Evolutionary conservation across 306 rosid species (phyloP).

Genomic region (Inga leiocalycina): DNA sequence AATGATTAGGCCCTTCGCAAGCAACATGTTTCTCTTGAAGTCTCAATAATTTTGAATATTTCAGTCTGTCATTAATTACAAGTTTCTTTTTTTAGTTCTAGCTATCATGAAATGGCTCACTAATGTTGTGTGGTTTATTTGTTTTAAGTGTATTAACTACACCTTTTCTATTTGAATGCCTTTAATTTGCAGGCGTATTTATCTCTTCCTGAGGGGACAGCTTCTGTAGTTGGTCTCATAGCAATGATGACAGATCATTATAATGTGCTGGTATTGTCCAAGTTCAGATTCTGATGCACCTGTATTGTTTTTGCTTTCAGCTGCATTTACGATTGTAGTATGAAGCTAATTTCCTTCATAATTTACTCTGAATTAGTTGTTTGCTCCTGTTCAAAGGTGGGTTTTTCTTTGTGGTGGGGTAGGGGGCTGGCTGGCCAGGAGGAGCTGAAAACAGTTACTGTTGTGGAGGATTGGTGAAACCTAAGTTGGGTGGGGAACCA

Average conservation of each 20-base stretch:
- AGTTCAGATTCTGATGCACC: slow-evolving; percentile 15
- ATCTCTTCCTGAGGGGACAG: slow-evolving; percentile 80
- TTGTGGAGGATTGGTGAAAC: not conserved
- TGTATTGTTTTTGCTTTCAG: slow-evolving; percentile 13
- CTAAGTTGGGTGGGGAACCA: not conserved
- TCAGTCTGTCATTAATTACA: slow-evolving; percentile 10
- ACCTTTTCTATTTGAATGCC: slow-evolving; percentile 18
- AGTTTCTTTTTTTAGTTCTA: slow-evolving; percentile 16
- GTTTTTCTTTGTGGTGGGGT: not conserved
- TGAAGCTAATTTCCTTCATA: not conserved
- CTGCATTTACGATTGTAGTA: not conserved
- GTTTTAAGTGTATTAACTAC: slow-evolving; percentile 7
- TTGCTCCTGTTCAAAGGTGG: not conserved
- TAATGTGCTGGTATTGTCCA: slow-evolving; percentile 61
- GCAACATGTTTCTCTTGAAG: not conserved
- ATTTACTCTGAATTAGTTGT: not conserved
- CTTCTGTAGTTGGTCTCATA: slow-evolving; percentile 77
- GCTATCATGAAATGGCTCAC: slow-evolving; percentile 10
- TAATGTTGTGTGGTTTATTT: slow-evolving; percentile 7
- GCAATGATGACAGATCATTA: slow-evolving; percentile 91
- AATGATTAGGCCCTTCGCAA: slow-evolving; percentile 7
- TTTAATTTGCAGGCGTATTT: slow-evolving; percentile 63
- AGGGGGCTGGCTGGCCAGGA: not conserved
- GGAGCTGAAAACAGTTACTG: slow-evolving; percentile 15
- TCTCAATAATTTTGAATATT: slow-evolving; percentile 9